Conservation (phyloP, 805 yeast species). For the Torulaspora gathmanii region DNA sequence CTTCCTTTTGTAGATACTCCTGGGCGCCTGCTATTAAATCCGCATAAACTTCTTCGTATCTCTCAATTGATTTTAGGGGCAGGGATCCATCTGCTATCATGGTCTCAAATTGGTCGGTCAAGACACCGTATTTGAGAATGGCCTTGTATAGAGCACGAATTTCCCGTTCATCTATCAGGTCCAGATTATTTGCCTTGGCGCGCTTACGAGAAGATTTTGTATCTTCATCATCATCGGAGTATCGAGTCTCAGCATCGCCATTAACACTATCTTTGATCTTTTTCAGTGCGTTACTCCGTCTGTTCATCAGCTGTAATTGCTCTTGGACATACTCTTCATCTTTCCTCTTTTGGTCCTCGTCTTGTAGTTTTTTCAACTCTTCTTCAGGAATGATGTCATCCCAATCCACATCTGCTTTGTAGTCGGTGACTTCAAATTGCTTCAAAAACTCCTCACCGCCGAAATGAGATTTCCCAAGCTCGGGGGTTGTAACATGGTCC, state of each 20-base stretch:
- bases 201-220: constrained; percentile 38
- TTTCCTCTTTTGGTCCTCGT: constrained; percentile 78
- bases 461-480: constrained; percentile 91
- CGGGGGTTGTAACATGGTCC: constrained; percentile 94
- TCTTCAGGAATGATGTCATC: constrained; percentile 97
- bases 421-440: constrained; percentile 97
- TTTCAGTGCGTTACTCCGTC: constrained; percentile 71
- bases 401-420: constrained; percentile 98
- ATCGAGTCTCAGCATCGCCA: constrained; percentile 42
- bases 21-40: constrained; percentile 63
- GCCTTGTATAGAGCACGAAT: constrained; percentile 81
- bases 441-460: constrained; percentile 97
- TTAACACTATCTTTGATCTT: constrained; percentile 45
- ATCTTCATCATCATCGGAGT: constrained; percentile 39
- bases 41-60: constrained; percentile 68
- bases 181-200: constrained; percentile 43
- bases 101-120: constrained; percentile 72
- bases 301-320: constrained; percentile 80
- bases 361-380: constrained; percentile 81
- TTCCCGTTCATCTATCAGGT: constrained; percentile 75
- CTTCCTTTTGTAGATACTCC: constrained; percentile 60
- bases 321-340: constrained; percentile 86
- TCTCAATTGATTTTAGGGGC: constrained; percentile 76
- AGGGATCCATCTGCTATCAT: constrained; percentile 85
- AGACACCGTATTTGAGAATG: constrained; percentile 75